Base-by-base conservation (phyloP, 495 filamentous ascomycete species). In the Tuber magnatum region DNA sequence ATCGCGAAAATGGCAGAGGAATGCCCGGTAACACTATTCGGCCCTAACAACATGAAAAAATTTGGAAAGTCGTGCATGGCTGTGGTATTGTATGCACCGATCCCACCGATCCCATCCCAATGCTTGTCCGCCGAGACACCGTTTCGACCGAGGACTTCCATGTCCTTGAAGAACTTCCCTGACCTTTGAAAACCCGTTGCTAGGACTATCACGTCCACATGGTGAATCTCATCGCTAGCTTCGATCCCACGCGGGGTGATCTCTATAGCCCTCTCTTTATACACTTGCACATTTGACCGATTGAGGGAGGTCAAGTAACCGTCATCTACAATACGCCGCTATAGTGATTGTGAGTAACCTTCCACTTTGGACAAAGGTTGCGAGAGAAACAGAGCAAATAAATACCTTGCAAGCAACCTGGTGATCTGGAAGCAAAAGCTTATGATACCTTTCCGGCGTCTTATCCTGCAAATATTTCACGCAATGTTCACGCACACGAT, bases 1-100 rank as follows among this genome's bases (percentile, higher is more conserved):
- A 84, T 86, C 0, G 86, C 86, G 22, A 91, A 83, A 12, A 91
- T 87, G 0, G 90, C 90, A 42, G 86, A 89, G 0, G 84, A 86
- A 81, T 92, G 90, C 0, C 90, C 90, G 1, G 88, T 91, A 0
- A 83, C 86, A 0, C 88, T 91, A 75, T 92, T 91, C 0, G 90
- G 90, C 0, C 90, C 90, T 78, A 89, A 89, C 14, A 92, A 82
- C 48, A 90, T 86, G 83, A 92, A 92, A 81, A 91, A 88, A 73
- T 92, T 92, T 0, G 90, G 90, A 80, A 90, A 92, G 0, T 86
- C 86, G 74, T 91, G 88, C 83, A 92, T 85, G 3, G 89, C 88
- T 68, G 87, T 87, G 7, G 89, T 89, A 72, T 88, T 86, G 81
- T 92, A 92, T 5, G 89, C 88, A 74, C 89, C 88, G 0, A 89